Percentiles rank a stretch among this genome's conserved stretches.
phyloP scores from a whole-genome alignment of 108 stramenopile species.

The Skeletonema potamos region DNA sequence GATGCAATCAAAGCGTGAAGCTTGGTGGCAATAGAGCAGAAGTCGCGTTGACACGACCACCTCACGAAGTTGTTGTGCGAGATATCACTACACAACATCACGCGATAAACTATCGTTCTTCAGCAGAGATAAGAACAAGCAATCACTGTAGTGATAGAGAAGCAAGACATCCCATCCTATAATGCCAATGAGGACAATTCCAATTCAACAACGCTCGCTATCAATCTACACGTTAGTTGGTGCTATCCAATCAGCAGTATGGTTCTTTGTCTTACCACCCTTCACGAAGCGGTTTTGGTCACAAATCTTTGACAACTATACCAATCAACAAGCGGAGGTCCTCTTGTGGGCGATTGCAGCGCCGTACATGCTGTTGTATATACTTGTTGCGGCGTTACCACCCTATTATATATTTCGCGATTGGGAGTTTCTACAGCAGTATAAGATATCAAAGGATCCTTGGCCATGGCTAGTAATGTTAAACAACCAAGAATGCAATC shows the following conservation, averaged over 20 bases:
- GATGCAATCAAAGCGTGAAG: too few species aligned
- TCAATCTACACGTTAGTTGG: conserved; percentile 33
- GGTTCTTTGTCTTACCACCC: conserved; percentile 36
- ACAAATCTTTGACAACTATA: conserved; percentile 1
- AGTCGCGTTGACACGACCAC: too few species aligned
- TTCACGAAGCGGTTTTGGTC: conserved; percentile 16
- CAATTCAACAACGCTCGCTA: conserved; percentile 7
- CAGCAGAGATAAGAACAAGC: neutral
- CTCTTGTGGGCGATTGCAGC: neutral
- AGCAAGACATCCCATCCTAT: neutral
- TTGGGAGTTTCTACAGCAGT: conserved; percentile 33
- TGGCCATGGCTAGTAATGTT: conserved; percentile 44
- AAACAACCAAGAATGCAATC: neutral
- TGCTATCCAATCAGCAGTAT: conserved; percentile 20
- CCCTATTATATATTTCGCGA: conserved; percentile 9
- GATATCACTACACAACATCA: too few species aligned
- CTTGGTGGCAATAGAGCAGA: too few species aligned
- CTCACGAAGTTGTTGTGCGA: too few species aligned
- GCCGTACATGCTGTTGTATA: conserved; percentile 20
- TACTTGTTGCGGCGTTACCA: conserved; percentile 19
- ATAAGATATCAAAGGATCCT: conserved; percentile 32
- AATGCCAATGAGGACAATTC: too few species aligned
- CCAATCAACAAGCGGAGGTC: conserved; percentile 8
- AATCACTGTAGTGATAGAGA: neutral
- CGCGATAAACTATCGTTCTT: too few species aligned